These are phyloP conservation scores for Stephania cephalantha DNA, from an alignment of 164 flowering plant species.

Conservation along the genomic window DNA sequence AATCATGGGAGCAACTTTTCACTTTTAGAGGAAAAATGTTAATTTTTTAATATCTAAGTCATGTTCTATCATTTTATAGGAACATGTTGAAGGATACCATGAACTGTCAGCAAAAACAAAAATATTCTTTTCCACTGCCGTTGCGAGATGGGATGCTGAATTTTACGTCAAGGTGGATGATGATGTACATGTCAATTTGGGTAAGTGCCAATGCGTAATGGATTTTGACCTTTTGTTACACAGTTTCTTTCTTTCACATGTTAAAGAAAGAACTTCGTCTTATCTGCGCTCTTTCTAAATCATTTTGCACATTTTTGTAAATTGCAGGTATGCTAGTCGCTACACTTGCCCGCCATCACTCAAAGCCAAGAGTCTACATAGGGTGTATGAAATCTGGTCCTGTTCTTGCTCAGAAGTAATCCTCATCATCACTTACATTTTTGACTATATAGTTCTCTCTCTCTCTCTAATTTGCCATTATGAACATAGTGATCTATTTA, in stretches of 20 bases:
- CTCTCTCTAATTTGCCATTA: background rate
- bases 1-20: background rate
- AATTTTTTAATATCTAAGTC: slow-evolving; percentile 5
- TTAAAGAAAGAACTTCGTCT: background rate
- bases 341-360: slow-evolving; percentile 72
- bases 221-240: background rate
- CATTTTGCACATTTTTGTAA: background rate
- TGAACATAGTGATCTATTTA: slow-evolving; percentile 9
- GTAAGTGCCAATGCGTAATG: slow-evolving; percentile 24
- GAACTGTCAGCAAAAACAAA: slow-evolving; percentile 94
- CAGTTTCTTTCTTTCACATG: background rate
- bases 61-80: slow-evolving; percentile 34
- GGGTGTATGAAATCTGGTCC: slow-evolving; percentile 99
- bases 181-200: slow-evolving; percentile 95
- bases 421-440: slow-evolving; percentile 10
- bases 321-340: slow-evolving; percentile 71
- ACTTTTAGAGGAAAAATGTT: background rate
- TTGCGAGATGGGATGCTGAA: slow-evolving; percentile 93
- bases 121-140: slow-evolving; percentile 79
- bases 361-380: slow-evolving; percentile 82
- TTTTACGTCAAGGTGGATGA: slow-evolving; percentile 93
- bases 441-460: slow-evolving; percentile 1
- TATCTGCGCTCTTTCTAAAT: background rate
- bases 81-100: slow-evolving; percentile 93
- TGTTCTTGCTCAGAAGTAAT: slow-evolving; percentile 78